Evolutionary conservation across 73 alveolate species (phyloP), one percentile per base, ranked within the genome.

Genomic region (Paramecium primaurelia): DNA sequence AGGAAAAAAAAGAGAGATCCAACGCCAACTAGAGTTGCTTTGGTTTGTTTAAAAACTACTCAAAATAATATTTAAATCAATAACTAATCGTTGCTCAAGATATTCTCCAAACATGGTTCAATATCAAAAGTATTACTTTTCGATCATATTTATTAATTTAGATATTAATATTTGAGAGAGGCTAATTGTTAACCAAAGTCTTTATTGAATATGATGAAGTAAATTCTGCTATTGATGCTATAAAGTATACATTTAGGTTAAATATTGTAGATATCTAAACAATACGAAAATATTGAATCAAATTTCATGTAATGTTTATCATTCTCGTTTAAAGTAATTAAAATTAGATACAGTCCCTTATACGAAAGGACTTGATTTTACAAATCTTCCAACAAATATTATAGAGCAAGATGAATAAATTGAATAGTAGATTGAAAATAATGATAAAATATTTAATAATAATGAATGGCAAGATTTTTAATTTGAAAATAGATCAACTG

Each of bases 1-100:
- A 54, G 32, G 69, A 54, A 54, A 54, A 54, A 54, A 54, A 54
- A 54, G 69, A 64, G 84, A 64, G 84, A 64, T 64, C 84, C 84
- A 34, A 54, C 69, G 6, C 69, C 69, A 54, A 64, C 84, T 14
- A 64, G 84, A 28, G 84, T 64, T 28, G 84, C 84, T 28, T 64
- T 64, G 84, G 84, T 64, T 28, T 64, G 84, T 34, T 54, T 64
- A 0, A 64, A 64, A 12, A 64, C 84, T 32, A 34, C 84, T 12
- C 69, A 54, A 54, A 64, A 64, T 28, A 64, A 64, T 34, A 64
- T 34, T 25, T 54, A 54, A 54, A 54, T 54, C 69, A 64, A 28
- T 28, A 64, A 64, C 84, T 26, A 64, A 10, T 64, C 84, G 5
- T 34, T 64, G 51, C 47, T 64, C 11, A 64, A 64, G 84, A 34